Percentiles rank a stretch among this genome's conserved stretches.
Evolutionary conservation across 352 stramenopile species (phyloP).

Genomic region (Phytophthora capsici): DNA sequence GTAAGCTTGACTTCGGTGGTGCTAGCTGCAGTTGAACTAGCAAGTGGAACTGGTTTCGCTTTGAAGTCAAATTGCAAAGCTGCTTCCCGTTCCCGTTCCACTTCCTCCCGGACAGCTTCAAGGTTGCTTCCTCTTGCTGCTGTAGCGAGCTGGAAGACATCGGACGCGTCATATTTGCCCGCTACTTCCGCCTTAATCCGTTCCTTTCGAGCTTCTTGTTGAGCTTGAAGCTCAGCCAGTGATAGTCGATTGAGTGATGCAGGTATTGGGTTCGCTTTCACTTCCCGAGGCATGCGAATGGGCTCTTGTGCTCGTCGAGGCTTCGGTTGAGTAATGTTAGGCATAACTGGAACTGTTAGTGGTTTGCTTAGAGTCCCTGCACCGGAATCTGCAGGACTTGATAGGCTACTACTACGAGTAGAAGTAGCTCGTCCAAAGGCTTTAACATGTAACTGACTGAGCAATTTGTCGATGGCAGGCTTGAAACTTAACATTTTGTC

Average conservation of each 20-base stretch:
- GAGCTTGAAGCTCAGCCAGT: constrained; percentile 65
- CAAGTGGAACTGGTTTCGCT: constrained; percentile 66
- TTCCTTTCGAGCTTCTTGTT: constrained; percentile 59
- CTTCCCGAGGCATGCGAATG: constrained; percentile 77
- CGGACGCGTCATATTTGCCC: constrained; percentile 80
- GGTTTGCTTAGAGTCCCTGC: constrained; percentile 49
- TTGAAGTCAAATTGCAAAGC: constrained; percentile 81
- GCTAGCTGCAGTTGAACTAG: constrained; percentile 34
- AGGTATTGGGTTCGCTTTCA: constrained; percentile 77
- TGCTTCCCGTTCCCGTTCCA: constrained; percentile 69
- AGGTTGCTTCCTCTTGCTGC: constrained; percentile 76
- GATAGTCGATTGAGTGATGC: constrained; percentile 69
- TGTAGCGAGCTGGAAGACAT: constrained; percentile 82
- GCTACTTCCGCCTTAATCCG: constrained; percentile 62
- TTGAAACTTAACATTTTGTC: constrained; percentile 60
- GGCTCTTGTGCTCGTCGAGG: constrained; percentile 73
- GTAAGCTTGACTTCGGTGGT: constrained; percentile 83
- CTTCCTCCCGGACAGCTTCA: constrained; percentile 62
- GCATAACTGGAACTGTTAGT: constrained; percentile 71
- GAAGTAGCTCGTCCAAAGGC: constrained; percentile 59
- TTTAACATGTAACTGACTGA: constrained; percentile 70
- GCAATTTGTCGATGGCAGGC: constrained; percentile 43
- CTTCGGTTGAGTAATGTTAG: constrained; percentile 89
- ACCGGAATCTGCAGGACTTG: background rate
- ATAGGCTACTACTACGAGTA: background rate